Conservation (phyloP, 305 asterid species). For the Rubia balearica region DNA sequence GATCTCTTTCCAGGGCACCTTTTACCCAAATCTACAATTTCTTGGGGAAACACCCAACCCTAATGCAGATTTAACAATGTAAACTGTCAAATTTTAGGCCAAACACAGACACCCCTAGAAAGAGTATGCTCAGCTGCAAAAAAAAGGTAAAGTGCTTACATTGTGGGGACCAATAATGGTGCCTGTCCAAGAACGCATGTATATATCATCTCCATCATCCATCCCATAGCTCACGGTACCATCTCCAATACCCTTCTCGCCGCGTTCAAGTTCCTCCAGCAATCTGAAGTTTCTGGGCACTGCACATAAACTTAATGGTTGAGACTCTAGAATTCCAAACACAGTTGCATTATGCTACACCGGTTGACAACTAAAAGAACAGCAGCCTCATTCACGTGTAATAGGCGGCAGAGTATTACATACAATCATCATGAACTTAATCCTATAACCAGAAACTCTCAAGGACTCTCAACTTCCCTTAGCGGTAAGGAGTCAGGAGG, state of each 20-base stretch:
- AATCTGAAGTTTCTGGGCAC: constrained; percentile 88
- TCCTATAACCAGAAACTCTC: neutral
- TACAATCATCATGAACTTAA: neutral
- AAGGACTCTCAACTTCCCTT: neutral
- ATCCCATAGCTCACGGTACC: constrained; percentile 86
- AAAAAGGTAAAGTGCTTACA: constrained; percentile 18
- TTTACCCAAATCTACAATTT: neutral
- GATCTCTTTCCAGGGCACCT: neutral
- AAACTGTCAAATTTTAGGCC: neutral
- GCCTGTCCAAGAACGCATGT: constrained; percentile 89
- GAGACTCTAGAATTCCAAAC: neutral
- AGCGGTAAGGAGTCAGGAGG: neutral
- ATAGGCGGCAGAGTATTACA: neutral
- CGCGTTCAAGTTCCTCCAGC: constrained; percentile 89
- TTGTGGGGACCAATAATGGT: constrained; percentile 83
- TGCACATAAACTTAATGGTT: constrained; percentile 25
- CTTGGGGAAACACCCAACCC: neutral
- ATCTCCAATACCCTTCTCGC: constrained; percentile 87
- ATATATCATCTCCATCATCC: constrained; percentile 82
- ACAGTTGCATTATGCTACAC: constrained; percentile 3
- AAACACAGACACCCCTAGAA: neutral
- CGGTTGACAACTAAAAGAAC: neutral
- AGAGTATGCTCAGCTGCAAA: neutral
- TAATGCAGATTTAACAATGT: neutral
- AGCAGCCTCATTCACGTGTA: neutral